These are phyloP conservation scores for Beauveria varroae DNA, from an alignment of 2,329 filamentous ascomycete species.

Conservation along the genomic window DNA sequence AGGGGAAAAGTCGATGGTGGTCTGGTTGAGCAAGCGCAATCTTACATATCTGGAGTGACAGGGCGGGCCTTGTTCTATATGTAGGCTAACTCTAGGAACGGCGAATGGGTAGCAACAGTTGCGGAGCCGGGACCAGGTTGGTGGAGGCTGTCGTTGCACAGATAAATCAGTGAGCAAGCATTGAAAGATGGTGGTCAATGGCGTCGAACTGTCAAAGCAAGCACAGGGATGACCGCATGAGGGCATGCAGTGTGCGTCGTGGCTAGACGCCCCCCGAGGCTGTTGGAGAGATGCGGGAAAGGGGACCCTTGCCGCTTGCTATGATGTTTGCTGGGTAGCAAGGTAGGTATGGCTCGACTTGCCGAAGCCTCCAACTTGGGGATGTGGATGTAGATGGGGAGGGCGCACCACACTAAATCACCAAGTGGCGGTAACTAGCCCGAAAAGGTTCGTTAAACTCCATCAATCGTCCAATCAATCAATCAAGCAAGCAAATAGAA, in stretches of 20 bases:
- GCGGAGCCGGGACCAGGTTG: not conserved
- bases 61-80: slow-evolving; percentile 2
- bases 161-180: too few species aligned
- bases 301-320: not conserved
- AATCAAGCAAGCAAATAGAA: not conserved
- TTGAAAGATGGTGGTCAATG: not conserved
- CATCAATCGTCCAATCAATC: not conserved
- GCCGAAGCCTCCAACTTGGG: not conserved
- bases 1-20: not conserved
- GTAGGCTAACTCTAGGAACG: not conserved
- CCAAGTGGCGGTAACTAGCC: not conserved
- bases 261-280: not conserved
- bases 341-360: not conserved
- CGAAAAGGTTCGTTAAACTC: not conserved
- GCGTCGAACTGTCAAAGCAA: not conserved
- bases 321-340: too few species aligned
- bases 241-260: not conserved
- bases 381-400: not conserved
- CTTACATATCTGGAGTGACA: not conserved
- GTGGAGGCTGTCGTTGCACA: not conserved
- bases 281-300: not conserved
- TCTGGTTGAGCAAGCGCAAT: not conserved
- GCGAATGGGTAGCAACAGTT: not conserved
- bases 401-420: not conserved
- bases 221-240: not conserved